Conservation (phyloP, 75 land plant species). For the Cryptomeria japonica region DNA sequence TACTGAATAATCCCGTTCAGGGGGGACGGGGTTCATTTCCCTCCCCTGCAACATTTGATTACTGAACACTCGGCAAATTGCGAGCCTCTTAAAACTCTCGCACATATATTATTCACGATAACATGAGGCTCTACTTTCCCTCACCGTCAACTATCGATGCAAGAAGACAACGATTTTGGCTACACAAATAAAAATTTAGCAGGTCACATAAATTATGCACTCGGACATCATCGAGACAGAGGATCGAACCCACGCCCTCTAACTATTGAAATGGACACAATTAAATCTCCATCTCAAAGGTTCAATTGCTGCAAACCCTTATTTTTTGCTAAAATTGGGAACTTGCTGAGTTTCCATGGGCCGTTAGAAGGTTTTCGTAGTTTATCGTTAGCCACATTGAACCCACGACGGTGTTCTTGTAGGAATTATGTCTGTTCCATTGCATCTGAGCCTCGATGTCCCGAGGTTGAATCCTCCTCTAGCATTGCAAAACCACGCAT, state of each 20-base stretch:
- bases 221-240: neutral
- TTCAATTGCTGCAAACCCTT: conserved; percentile 1
- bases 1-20: too few species aligned
- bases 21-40: too few species aligned
- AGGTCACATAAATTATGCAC: neutral
- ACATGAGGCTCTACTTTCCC: neutral
- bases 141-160: neutral
- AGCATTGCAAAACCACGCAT: neutral
- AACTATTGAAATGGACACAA: neutral
- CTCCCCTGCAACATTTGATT: too few species aligned
- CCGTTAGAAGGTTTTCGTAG: neutral
- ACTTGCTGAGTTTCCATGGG: neutral
- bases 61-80: too few species aligned
- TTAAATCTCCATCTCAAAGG: conserved; percentile 21
- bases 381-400: neutral
- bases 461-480: neutral
- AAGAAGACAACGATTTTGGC: neutral
- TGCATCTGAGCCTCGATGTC: conserved; percentile 25
- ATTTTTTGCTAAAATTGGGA: neutral
- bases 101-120: too few species aligned
- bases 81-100: too few species aligned
- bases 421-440: conserved; percentile 16
- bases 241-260: neutral
- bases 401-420: neutral
- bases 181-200: neutral